Percentiles rank a stretch among this genome's conserved stretches.
Conservation (phyloP, 148 eudicot species). For the Simmondsia chinensis region DNA sequence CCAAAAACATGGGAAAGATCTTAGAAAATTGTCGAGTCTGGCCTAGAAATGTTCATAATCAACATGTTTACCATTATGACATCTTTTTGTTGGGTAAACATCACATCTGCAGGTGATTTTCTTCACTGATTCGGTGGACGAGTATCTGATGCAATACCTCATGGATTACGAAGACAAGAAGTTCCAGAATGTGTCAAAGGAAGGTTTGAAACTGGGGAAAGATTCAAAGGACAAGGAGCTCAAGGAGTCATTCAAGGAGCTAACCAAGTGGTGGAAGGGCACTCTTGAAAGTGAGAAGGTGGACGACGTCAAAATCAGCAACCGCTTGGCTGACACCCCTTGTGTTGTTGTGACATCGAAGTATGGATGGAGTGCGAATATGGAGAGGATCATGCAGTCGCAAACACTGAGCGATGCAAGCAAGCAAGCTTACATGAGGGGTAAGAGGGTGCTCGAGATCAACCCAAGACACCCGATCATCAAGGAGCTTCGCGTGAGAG, state of each 20-base stretch:
- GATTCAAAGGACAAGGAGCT: constrained; percentile 82
- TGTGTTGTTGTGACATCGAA: constrained; percentile 97
- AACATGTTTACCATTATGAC: too few relatives aligned
- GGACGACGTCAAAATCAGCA: constrained; percentile 93
- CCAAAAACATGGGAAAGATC: too few relatives aligned
- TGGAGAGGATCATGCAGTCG: constrained; percentile 97
- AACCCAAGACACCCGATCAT: constrained; percentile 95
- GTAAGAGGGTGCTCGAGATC: constrained; percentile 94
- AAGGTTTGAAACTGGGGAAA: constrained; percentile 82
- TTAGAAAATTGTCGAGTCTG: too few relatives aligned
- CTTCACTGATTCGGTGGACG: constrained; percentile 96
- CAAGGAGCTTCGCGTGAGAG: constrained; percentile 86
- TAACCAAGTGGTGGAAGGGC: constrained; percentile 97
- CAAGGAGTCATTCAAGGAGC: constrained; percentile 86
- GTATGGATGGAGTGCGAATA: constrained; percentile 95
- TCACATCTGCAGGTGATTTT: constrained; percentile 88
- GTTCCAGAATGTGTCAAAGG: constrained; percentile 98
- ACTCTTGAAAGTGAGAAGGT: constrained; percentile 74
- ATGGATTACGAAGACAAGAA: constrained; percentile 98
- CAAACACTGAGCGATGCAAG: constrained; percentile 82
- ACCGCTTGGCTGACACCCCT: constrained; percentile 93
- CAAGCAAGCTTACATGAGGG: constrained; percentile 94
- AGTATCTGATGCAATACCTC: constrained; percentile 96
- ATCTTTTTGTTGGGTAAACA: too few relatives aligned
- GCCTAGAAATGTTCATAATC: too few relatives aligned